Base-by-base conservation (phyloP, 2,329 filamentous ascomycete genomes). In the Aspergillus aculeatinus region DNA sequence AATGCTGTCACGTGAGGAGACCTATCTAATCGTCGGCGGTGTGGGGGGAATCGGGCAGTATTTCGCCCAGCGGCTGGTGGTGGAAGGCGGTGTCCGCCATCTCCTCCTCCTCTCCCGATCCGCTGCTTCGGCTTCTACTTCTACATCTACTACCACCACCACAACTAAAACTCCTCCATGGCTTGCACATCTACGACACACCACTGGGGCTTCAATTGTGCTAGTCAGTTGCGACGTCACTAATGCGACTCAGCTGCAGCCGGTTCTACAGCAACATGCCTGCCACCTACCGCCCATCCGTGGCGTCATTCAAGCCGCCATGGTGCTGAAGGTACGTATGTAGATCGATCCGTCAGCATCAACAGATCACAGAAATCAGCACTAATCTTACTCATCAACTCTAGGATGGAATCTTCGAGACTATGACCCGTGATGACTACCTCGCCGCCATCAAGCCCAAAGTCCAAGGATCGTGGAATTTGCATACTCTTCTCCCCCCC, bases 401-500 rank as follows among this genome's bases (percentile, higher is more conserved):
- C 39, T 51, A 60, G 35, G 66, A 68, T 35, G 33, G 11, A 4
- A 27, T 62, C n/a, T 63, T 63, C 31, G 60, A 64, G 25, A 42
- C 35, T 4, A 67, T 69, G 68, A 64, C 60, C 1, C 29, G 53
- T 31, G 21, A 62, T 3, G 33, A 64, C 10, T 69, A 49, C 25
- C 39, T 31, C 0, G 48, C 44, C 0, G 42, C 51, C 5, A 31
- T 68, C 4, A n/a, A 25, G 1, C 57, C 63, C 51, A 70, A 70
- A 47, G 63, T 69, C 1, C 25, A 51, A 7, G 68, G 65, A 7
- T 58, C 63, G 1, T 66, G 61, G 64, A 69, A 67, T 47, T 61
- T 70, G 1, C 67, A 69, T 54, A 16, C 48, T 2, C 27, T 53
- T 12, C 49, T 48, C 11, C 51, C 29, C 2, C 6, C 11, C 84